phyloP scores from a whole-genome alignment of 2,329 filamentous ascomycete species.

The Zymoseptoria crescenta region DNA sequence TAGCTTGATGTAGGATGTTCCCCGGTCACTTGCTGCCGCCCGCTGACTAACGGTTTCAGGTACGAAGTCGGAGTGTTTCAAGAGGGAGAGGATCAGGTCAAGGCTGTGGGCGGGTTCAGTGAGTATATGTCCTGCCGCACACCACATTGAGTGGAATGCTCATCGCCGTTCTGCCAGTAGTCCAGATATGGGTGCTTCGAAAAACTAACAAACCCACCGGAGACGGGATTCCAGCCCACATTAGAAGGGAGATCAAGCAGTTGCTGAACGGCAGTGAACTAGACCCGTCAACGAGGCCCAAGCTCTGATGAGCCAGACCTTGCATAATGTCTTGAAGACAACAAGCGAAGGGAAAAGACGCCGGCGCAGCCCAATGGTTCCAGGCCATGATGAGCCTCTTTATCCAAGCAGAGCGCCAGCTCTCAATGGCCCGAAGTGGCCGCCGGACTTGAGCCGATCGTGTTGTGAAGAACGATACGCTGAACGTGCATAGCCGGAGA shows the following conservation, averaged over 20 bases:
- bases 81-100: conserved; percentile 61
- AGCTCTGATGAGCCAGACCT: conserved; percentile 10
- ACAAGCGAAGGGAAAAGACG: neutral
- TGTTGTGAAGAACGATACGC: too few species aligned
- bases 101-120: conserved; percentile 42
- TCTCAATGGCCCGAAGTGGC: too few species aligned
- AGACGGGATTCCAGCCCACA: conserved; percentile 53
- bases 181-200: conserved; percentile 44
- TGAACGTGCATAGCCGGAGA: too few species aligned
- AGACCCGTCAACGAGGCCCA: conserved; percentile 15
- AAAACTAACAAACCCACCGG: conserved; percentile 59
- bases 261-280: conserved; percentile 24
- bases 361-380: too few species aligned
- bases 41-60: conserved; percentile 4
- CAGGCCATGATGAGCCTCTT: too few species aligned
- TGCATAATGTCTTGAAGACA: neutral
- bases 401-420: too few species aligned
- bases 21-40: neutral
- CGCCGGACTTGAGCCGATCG: too few species aligned
- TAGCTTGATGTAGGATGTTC: conserved; percentile 56
- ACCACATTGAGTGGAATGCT: neutral
- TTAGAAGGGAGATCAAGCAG: conserved; percentile 41
- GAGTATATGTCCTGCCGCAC: neutral
- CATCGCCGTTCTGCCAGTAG: neutral
- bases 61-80: conserved; percentile 89